phyloP scores from a whole-genome alignment of 2,329 filamentous ascomycete genomes.

The Xylariaceae sp. region DNA sequence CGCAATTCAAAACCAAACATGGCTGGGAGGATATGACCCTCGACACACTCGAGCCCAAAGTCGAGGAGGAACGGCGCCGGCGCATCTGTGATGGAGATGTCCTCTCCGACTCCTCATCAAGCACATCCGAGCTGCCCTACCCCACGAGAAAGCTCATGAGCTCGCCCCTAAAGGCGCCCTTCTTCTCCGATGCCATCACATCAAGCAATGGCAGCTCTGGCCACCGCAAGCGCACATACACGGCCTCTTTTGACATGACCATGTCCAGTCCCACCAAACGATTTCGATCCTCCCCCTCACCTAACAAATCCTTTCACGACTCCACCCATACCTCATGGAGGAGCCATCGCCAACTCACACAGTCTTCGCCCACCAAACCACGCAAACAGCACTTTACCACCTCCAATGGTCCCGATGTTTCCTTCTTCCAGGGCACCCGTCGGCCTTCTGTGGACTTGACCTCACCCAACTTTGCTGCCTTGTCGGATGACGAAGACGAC shows the following conservation, averaged over 20 bases:
- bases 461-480: constrained; percentile 58
- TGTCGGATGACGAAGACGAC: constrained; percentile 76
- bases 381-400: constrained; percentile 72
- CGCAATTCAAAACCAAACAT: constrained; percentile 95
- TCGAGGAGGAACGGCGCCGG: constrained; percentile 75
- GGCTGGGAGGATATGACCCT: constrained; percentile 89
- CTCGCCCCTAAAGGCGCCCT: constrained; percentile 73
- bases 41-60: constrained; percentile 78
- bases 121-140: constrained; percentile 72
- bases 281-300: constrained; percentile 61
- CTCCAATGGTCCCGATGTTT: constrained; percentile 66
- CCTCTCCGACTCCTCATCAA: constrained; percentile 83
- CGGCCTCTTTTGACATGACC: constrained; percentile 53
- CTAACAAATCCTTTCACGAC: constrained; percentile 53
- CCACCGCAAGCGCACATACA: constrained; percentile 61
- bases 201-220: constrained; percentile 65
- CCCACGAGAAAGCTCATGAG: constrained; percentile 69
- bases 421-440: constrained; percentile 71
- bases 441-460: constrained; percentile 62
- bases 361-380: constrained; percentile 83
- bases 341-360: constrained; percentile 68
- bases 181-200: constrained; percentile 79
- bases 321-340: constrained; percentile 65
- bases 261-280: constrained; percentile 63
- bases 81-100: constrained; percentile 67